Percentiles rank a stretch among this genome's conserved stretches.
Conservation (phyloP, 2,329 filamentous ascomycete genomes). For the Knoxdaviesia capensis region DNA sequence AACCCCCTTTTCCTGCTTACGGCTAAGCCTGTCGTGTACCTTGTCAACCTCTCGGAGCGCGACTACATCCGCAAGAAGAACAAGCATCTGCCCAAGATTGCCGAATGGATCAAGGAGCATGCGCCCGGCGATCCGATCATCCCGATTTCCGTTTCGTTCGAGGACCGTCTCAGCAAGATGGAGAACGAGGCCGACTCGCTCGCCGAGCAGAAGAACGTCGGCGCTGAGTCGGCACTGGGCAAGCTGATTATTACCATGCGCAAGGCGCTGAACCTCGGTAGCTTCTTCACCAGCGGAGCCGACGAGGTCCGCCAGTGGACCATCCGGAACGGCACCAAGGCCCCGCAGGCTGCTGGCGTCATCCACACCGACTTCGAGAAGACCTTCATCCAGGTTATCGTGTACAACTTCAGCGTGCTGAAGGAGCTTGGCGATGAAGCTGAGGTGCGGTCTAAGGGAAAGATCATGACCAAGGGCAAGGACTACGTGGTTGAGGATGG, state of each 20-base stretch:
- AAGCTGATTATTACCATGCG: constrained; percentile 91
- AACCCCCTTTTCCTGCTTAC: constrained; percentile 90
- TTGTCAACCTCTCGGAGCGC: constrained; percentile 92
- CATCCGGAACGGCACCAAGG: constrained; percentile 85
- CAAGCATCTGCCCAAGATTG: constrained; percentile 88
- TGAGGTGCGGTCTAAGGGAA: constrained; percentile 80
- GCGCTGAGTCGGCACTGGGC: constrained; percentile 71
- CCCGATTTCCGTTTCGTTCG: constrained; percentile 78
- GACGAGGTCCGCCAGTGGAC: constrained; percentile 99
- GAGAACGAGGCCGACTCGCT: constrained; percentile 55
- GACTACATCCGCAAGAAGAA: constrained; percentile 99
- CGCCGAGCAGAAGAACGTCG: constrained; percentile 77
- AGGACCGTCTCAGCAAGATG: constrained; percentile 74
- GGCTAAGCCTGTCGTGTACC: constrained; percentile 90
- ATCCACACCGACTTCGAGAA: constrained; percentile 99
- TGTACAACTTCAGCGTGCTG: constrained; percentile 71
- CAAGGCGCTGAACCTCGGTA: constrained; percentile 70
- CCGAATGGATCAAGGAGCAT: constrained; percentile 88
- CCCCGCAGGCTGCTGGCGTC: constrained; percentile 91
- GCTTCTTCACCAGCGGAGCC: constrained; percentile 90
- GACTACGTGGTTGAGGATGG: constrained; percentile 83
- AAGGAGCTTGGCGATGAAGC: constrained; percentile 80
- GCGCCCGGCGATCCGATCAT: constrained; percentile 77
- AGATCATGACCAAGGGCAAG: constrained; percentile 97
- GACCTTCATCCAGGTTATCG: constrained; percentile 93